phyloP scores from a whole-genome alignment of 1,139 yeast genomes.

The Suhomyces bribrorum region DNA sequence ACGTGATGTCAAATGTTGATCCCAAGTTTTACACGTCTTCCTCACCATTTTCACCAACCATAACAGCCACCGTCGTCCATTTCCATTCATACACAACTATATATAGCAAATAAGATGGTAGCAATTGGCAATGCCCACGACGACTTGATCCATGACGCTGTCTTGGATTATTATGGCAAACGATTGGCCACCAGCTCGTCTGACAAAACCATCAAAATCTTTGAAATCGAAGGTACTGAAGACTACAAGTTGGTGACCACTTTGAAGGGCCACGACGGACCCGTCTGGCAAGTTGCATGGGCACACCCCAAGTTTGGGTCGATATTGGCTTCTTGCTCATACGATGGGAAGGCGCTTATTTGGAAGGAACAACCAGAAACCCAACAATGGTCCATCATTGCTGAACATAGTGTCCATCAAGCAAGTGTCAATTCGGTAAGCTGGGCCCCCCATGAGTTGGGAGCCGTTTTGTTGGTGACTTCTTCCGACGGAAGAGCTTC shows the following conservation, averaged over 20 bases:
- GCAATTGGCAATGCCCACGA: conserved; percentile 81
- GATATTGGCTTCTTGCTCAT: conserved; percentile 90
- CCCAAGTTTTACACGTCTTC: conserved; percentile 8
- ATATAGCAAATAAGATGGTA: conserved; percentile 49
- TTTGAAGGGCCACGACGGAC: conserved; percentile 89
- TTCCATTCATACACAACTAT: background rate
- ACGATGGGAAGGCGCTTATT: conserved; percentile 89
- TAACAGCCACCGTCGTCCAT: no score
- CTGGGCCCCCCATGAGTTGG: conserved; percentile 98
- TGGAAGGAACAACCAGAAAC: conserved; percentile 88
- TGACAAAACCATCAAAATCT: conserved; percentile 90
- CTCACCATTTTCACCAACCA: no score
- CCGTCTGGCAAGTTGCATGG: conserved; percentile 99
- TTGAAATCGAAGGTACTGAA: conserved; percentile 83
- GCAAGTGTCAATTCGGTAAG: conserved; percentile 93
- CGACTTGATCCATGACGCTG: conserved; percentile 95
- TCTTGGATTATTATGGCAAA: conserved; percentile 92
- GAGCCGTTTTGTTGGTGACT: conserved; percentile 86
- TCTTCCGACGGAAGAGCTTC: conserved; percentile 94
- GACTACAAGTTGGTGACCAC: conserved; percentile 79
- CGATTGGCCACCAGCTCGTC: conserved; percentile 94
- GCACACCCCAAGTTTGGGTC: conserved; percentile 98
- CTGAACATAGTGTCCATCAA: conserved; percentile 84
- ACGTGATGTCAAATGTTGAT: background rate
- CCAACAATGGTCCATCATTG: conserved; percentile 84